Percentiles rank a stretch among this genome's conserved stretches.
Evolutionary conservation across 108 stramenopile species (phyloP).

Genomic region (Nitzschia inconspicua): DNA sequence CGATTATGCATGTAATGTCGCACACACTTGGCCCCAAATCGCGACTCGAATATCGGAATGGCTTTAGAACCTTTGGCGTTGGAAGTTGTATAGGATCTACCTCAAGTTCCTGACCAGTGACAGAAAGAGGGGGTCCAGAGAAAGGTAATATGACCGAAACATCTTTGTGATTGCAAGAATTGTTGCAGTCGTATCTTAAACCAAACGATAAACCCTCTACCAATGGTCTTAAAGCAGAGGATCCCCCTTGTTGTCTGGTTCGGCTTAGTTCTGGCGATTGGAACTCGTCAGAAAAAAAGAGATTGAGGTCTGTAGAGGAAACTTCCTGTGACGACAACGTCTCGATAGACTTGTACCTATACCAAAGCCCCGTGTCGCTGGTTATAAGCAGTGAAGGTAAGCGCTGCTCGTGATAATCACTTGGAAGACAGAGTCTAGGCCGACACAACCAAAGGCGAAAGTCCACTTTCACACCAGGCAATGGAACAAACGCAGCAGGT

Average conservation of each 20-base stretch:
- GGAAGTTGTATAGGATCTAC: slow-evolving; percentile 46
- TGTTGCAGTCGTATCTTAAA: slow-evolving; percentile 56
- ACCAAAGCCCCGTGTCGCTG: slow-evolving; percentile 64
- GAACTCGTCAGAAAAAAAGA: slow-evolving; percentile 44
- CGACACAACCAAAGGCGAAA: slow-evolving; percentile 71
- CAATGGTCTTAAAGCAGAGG: slow-evolving; percentile 15
- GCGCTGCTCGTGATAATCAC: slow-evolving; percentile 27
- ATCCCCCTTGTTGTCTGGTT: neutral
- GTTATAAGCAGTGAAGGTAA: slow-evolving; percentile 48
- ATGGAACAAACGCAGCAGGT: slow-evolving; percentile 5
- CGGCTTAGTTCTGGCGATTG: slow-evolving; percentile 10
- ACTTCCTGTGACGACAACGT: slow-evolving; percentile 70
- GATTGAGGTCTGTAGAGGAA: slow-evolving; percentile 50
- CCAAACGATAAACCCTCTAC: slow-evolving; percentile 76
- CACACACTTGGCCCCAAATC: slow-evolving; percentile 47
- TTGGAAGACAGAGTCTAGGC: slow-evolving; percentile 53
- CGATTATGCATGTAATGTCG: slow-evolving; percentile 54
- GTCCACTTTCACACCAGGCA: slow-evolving; percentile 48
- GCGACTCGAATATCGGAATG: slow-evolving; percentile 32
- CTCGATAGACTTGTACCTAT: slow-evolving; percentile 68
- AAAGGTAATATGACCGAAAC: slow-evolving; percentile 53
- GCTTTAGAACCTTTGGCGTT: slow-evolving; percentile 56
- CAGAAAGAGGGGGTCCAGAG: slow-evolving; percentile 27
- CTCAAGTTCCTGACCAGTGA: slow-evolving; percentile 39
- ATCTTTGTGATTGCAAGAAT: slow-evolving; percentile 48